Conservation (phyloP, 768 basidiomycete species). For the Psilocybe tampanensis region DNA sequence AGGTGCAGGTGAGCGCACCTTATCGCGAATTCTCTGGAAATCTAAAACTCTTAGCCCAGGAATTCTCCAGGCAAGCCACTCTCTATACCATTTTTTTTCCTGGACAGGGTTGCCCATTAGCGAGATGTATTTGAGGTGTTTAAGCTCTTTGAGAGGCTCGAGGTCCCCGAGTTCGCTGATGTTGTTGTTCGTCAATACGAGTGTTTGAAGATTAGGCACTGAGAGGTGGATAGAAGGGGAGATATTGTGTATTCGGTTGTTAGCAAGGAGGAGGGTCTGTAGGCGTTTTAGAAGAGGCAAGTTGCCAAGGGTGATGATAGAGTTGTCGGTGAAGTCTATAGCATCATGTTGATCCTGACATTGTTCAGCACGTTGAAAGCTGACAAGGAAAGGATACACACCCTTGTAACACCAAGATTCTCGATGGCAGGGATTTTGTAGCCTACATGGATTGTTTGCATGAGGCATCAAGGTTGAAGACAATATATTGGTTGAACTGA, state of each 20-base stretch:
- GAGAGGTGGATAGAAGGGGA: conserved; percentile 83
- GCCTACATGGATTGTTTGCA: conserved; percentile 47
- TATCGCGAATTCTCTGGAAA: conserved; percentile 93
- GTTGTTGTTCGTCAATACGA: conserved; percentile 85
- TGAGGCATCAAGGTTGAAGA: conserved; percentile 21
- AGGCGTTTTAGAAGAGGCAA: conserved; percentile 86
- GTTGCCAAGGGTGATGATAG: conserved; percentile 80
- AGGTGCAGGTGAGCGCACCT: conserved; percentile 67
- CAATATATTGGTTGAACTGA: conserved; percentile 33
- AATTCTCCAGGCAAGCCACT: conserved; percentile 92
- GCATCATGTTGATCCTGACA: conserved; percentile 89
- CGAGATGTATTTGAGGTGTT: conserved; percentile 72
- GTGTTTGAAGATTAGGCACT: conserved; percentile 79
- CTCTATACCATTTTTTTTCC: conserved; percentile 95
- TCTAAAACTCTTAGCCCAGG: conserved; percentile 89
- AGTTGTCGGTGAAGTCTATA: conserved; percentile 93
- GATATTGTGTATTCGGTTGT: conserved; percentile 86
- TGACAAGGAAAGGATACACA: conserved; percentile 33
- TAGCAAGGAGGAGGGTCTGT: conserved; percentile 81
- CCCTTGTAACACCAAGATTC: conserved; percentile 93
- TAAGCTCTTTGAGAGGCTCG: conserved; percentile 78
- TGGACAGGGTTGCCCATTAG: conserved; percentile 82
- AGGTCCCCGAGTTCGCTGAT: conserved; percentile 82
- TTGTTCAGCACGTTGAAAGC: conserved; percentile 7
- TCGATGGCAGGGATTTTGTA: conserved; percentile 95